phyloP scores from a whole-genome alignment of 148 eudicot species.

The Euryodendron excelsum region DNA sequence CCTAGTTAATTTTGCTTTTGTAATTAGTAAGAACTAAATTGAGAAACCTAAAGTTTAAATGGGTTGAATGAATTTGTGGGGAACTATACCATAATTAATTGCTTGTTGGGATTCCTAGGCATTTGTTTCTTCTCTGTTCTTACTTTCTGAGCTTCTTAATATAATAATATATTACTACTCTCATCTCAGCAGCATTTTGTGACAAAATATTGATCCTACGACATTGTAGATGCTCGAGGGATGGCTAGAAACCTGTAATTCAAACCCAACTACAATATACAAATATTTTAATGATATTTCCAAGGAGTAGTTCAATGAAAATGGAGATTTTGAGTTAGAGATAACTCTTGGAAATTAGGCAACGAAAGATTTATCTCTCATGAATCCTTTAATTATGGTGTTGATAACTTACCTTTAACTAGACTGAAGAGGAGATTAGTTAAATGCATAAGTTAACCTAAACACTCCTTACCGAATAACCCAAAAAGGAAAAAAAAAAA shows the following conservation, averaged over 20 bases:
- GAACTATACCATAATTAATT: constrained; percentile 3
- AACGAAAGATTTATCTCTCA: no score
- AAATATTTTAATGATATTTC: not conserved
- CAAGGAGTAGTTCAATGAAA: not conserved
- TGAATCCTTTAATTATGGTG: no score
- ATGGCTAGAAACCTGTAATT: not conserved
- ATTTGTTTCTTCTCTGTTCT: constrained; percentile 4
- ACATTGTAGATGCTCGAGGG: not conserved
- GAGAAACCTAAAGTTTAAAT: not conserved
- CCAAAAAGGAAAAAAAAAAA: no score
- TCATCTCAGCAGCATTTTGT: not conserved
- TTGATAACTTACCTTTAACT: no score
- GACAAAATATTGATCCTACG: not conserved
- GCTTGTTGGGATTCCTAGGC: constrained; percentile 18
- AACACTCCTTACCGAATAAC: no score
- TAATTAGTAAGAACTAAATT: not conserved
- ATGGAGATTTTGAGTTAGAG: no score
- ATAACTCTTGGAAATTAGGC: no score
- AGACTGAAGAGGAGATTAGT: no score
- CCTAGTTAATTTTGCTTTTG: not conserved
- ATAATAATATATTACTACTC: not conserved
- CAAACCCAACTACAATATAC: not conserved
- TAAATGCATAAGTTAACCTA: no score
- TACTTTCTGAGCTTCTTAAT: constrained; percentile 5
- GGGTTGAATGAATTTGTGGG: not conserved